Evolutionary conservation across 352 stramenopile genomes (phyloP).

Genomic region (Elongisporangium senticosum): DNA sequence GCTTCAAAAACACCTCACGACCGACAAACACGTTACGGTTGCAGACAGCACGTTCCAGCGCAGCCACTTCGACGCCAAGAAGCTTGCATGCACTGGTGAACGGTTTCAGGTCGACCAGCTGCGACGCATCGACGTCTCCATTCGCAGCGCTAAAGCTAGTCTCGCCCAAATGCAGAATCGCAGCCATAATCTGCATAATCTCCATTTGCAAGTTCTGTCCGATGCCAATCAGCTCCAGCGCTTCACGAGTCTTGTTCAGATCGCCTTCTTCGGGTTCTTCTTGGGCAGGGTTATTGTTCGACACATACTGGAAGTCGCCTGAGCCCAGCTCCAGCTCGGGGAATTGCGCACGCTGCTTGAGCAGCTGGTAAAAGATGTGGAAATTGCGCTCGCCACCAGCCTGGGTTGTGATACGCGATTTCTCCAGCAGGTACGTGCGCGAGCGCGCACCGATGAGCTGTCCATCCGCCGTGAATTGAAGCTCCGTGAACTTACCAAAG

Average conservation of each 20-base stretch:
- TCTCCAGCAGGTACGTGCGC: conserved; percentile 90
- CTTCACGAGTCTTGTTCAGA: conserved; percentile 68
- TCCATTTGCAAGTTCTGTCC: conserved; percentile 71
- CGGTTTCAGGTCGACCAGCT: conserved; percentile 47
- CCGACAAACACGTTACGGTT: conserved; percentile 82
- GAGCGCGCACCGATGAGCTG: conserved; percentile 76
- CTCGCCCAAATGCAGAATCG: conserved; percentile 91
- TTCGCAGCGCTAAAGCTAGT: conserved; percentile 74
- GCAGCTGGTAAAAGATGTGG: conserved; percentile 93
- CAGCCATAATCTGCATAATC: conserved; percentile 85
- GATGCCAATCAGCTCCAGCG: conserved; percentile 88
- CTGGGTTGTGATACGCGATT: conserved; percentile 87
- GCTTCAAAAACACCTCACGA: conserved; percentile 73
- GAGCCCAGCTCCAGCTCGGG: conserved; percentile 49
- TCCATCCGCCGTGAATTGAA: conserved; percentile 72
- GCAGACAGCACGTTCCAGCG: conserved; percentile 64
- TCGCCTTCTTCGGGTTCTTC: conserved; percentile 58
- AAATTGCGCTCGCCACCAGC: conserved; percentile 88
- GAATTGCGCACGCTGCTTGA: conserved; percentile 53
- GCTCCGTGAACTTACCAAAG: conserved; percentile 86
- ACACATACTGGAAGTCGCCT: conserved; percentile 67
- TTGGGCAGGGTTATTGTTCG: conserved; percentile 19
- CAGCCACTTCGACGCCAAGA: conserved; percentile 44
- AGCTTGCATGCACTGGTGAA: conserved; percentile 56
- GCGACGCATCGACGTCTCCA: conserved; percentile 74